Evolutionary conservation across 345 rosid species (phyloP).

Genomic region (Hevea brasiliensis): DNA sequence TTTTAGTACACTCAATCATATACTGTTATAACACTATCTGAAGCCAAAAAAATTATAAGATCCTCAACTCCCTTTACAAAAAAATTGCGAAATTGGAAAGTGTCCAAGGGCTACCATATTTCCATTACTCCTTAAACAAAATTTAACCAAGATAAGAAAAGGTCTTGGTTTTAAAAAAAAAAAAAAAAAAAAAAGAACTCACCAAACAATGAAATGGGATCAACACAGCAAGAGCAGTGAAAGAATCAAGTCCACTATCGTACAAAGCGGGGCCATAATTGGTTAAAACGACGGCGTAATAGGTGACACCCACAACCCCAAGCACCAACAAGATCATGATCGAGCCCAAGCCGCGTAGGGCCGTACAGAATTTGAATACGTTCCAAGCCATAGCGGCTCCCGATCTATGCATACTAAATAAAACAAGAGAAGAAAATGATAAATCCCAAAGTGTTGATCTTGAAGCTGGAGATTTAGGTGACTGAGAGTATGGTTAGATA

Average conservation of each 20-base stretch:
- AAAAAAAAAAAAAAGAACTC: conserved; percentile 17
- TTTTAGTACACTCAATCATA: not conserved
- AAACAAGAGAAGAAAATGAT: conserved; percentile 7
- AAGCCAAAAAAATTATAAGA: not conserved
- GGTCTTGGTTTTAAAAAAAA: not conserved
- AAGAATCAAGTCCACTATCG: conserved; percentile 62
- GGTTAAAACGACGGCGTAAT: conserved; percentile 86
- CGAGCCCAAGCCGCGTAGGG: conserved; percentile 90
- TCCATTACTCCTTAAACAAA: not conserved
- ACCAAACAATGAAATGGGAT: conserved; percentile 81
- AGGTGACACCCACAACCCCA: conserved; percentile 89
- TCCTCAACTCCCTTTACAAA: not conserved
- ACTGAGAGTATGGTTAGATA: not conserved
- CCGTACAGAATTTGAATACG: conserved; percentile 95
- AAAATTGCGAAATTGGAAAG: not conserved
- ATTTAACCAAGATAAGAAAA: not conserved
- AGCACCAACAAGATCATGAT: conserved; percentile 95
- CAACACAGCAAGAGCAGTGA: conserved; percentile 54
- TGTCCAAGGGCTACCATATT: not conserved
- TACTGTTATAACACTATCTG: conserved; percentile 7
- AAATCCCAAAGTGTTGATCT: not conserved
- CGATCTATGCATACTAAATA: conserved; percentile 81
- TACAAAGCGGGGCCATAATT: conserved; percentile 78
- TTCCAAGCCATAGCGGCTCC: conserved; percentile 98
- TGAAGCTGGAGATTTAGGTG: not conserved